A percentile compares a stretch with the other conserved stretches of the same genome.
Evolutionary conservation across 768 basidiomycete genomes (phyloP).

Genomic region (Rickenella mellea): DNA sequence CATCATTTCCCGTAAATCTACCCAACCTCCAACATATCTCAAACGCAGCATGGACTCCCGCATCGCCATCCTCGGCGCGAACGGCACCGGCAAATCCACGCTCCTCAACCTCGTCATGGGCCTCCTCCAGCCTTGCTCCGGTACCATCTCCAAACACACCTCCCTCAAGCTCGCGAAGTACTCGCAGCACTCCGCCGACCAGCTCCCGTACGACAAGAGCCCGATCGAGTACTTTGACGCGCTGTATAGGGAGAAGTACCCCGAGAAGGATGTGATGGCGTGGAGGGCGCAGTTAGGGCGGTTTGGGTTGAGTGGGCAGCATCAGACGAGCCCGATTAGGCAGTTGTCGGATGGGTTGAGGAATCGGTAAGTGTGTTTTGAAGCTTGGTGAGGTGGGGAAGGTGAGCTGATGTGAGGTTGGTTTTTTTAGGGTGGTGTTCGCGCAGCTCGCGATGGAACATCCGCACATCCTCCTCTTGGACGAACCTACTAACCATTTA

Average conservation of each 20-base stretch:
- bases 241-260: constrained; percentile 73
- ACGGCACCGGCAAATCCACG: constrained; percentile 92
- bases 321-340: constrained; percentile 89
- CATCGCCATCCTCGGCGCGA: constrained; percentile 92
- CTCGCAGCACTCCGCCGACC: constrained; percentile 97
- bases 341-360: constrained; percentile 93
- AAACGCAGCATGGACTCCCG: constrained; percentile 78
- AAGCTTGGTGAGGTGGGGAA: background rate
- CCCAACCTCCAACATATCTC: background rate
- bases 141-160: constrained; percentile 84
- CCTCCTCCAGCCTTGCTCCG: constrained; percentile 67
- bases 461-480: constrained; percentile 87
- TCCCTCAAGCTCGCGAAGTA: constrained; percentile 95
- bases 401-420: background rate
- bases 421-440: constrained; percentile 69
- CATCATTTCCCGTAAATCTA: background rate
- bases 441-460: constrained; percentile 96
- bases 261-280: constrained; percentile 84
- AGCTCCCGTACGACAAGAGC: constrained; percentile 85
- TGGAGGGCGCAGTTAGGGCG: constrained; percentile 94
- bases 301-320: constrained; percentile 88
- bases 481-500: constrained; percentile 95
- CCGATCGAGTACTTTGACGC: constrained; percentile 92
- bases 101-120: constrained; percentile 86
- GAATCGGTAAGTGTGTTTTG: constrained; percentile 58